phyloP scores from a whole-genome alignment of 1,284 basidiomycete genomes.

The Cerrena zonata region DNA sequence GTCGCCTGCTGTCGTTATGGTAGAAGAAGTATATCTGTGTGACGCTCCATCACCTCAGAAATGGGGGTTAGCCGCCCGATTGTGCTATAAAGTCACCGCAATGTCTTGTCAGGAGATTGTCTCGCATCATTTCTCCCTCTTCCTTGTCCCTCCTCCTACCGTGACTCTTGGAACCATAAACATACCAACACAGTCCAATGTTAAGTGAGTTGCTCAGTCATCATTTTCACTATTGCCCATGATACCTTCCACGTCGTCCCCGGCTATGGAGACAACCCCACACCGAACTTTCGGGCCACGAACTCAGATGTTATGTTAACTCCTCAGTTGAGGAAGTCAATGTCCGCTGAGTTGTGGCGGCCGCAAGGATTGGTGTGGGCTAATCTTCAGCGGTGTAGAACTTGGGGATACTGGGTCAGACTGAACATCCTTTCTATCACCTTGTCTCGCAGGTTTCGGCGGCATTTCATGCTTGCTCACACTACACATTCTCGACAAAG shows the following conservation, averaged over 20 bases:
- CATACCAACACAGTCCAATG: background rate
- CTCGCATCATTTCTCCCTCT: background rate
- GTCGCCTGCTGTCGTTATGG: background rate
- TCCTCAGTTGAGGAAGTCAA: background rate
- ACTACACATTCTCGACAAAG: too few species aligned
- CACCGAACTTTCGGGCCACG: slow-evolving; percentile 5
- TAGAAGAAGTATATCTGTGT: background rate
- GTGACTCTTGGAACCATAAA: background rate
- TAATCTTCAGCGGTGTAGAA: slow-evolving; percentile 4
- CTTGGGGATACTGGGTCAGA: too few species aligned
- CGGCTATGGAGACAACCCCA: slow-evolving; percentile 2
- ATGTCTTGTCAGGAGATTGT: background rate
- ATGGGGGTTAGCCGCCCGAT: background rate
- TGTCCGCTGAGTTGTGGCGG: slow-evolving; percentile 22
- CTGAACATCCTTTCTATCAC: too few species aligned
- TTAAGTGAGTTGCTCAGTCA: background rate
- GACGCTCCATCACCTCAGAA: background rate
- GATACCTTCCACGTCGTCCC: background rate
- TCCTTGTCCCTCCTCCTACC: background rate
- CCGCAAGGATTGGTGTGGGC: slow-evolving; percentile 27
- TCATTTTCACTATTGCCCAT: background rate
- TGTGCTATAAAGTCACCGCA: background rate
- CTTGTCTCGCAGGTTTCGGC: too few species aligned
- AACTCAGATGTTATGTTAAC: slow-evolving; percentile 6
- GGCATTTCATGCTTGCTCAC: too few species aligned